Percentiles rank a stretch among this genome's conserved stretches.
These are phyloP conservation scores for Peltaster fructicola DNA, from an alignment of 2,329 filamentous ascomycete genomes.

Conservation along the genomic window DNA sequence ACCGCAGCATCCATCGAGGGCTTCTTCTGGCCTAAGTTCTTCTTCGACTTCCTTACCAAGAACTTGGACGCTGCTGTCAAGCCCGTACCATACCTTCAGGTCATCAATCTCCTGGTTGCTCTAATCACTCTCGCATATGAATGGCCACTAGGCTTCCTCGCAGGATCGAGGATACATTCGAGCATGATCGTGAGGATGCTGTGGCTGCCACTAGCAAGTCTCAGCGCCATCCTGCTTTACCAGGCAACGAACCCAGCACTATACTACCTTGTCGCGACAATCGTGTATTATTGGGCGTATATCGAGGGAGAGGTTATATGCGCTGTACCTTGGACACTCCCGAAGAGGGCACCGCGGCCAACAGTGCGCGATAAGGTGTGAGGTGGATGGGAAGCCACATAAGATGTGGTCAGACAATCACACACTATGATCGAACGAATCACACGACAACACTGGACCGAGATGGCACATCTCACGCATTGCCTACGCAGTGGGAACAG, in stretches of 20 bases:
- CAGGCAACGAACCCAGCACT: constrained; percentile 82
- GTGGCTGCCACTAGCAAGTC: constrained; percentile 58
- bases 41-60: constrained; percentile 91
- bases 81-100: constrained; percentile 75
- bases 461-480: too few species aligned
- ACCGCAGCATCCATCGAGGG: constrained; percentile 63
- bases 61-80: constrained; percentile 74
- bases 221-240: constrained; percentile 65
- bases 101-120: constrained; percentile 72
- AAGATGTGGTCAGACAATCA: too few species aligned
- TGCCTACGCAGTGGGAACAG: too few species aligned
- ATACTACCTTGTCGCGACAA: constrained; percentile 76
- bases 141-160: constrained; percentile 68
- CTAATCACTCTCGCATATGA: constrained; percentile 69
- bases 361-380: constrained; percentile 10
- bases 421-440: too few species aligned
- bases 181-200: constrained; percentile 76
- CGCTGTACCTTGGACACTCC: constrained; percentile 32
- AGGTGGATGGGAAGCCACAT: constrained; percentile 1
- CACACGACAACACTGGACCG: too few species aligned
- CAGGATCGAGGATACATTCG: constrained; percentile 62
- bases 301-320: constrained; percentile 73
- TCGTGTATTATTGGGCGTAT: constrained; percentile 91
- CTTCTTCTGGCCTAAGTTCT: constrained; percentile 98
- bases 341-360: constrained; percentile 20